Base-by-base conservation (phyloP, 495 filamentous ascomycete genomes). In the Trichoderma parareesei region DNA sequence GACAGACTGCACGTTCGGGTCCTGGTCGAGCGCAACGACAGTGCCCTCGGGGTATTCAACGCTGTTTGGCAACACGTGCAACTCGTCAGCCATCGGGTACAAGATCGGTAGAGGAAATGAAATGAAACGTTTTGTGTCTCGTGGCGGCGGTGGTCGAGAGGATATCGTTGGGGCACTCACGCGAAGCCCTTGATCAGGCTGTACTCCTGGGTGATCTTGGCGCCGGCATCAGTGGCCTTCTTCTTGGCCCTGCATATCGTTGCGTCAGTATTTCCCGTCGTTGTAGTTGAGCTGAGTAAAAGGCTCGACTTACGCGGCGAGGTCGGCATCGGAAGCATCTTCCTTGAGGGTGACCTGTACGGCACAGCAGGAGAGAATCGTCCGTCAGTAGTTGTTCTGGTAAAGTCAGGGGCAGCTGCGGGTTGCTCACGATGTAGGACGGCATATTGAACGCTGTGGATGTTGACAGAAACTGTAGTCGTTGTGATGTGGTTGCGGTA, bases 131-230 rank as follows among this genome's bases (percentile, higher is more conserved):
- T 41, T 14, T 5, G 5, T 40, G 5, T 33, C 8, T 2, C 38
- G 6, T 20, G n/a, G 61, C 38, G 35, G 20, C 10, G 57, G 48
- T 40, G 65, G 57, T 57, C 27, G 27, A 2, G 27, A 27, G 27
- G 27, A 27, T 27, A 27, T 27, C 27, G 27, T 27, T 27, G 27
- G 27, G 27, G 65, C 27, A 69, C 89, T 71, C 85, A 97, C 94
- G 88, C 87, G 81, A 97, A 97, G 46, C 90, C 91, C 76, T 91
- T 93, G 79, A 95, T 91, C 67, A 98, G 73, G 44, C 75, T 87
- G 81, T 90, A 97, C 72, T 93, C 90, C 69, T 93, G 85, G 62
- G 76, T 84, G 77, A 97, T 92, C 71, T 81, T 83, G 66, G 93
- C 94, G 65, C 93, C 93, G 69, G 91, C 84, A 40, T 84, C 78